Evolutionary conservation across 129 eudicot genomes (phyloP).

Genomic region (Apium graveolens): DNA sequence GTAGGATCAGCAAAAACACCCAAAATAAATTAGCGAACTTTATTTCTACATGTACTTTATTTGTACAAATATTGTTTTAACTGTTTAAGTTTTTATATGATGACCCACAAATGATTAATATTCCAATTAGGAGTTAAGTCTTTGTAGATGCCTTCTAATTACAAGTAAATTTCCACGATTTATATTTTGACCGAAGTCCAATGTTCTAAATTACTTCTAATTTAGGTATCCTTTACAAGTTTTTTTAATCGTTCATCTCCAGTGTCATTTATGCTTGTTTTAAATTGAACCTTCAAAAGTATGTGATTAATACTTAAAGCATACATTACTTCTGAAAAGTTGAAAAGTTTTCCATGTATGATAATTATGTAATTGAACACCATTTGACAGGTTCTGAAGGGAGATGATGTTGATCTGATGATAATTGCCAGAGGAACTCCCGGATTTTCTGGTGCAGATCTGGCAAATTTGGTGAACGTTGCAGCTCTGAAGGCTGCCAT

Average conservation of each 20-base stretch:
- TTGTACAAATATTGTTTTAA: too few species aligned
- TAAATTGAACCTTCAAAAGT: neutral
- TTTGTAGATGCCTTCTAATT: neutral
- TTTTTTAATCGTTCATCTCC: too few species aligned
- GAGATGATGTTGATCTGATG: constrained; percentile 75
- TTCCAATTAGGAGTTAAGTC: neutral
- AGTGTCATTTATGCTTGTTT: neutral
- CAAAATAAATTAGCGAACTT: neutral
- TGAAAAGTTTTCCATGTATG: neutral
- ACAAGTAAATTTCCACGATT: neutral
- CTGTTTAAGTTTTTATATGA: neutral
- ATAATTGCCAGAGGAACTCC: constrained; percentile 95
- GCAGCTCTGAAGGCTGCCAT: constrained; percentile 97
- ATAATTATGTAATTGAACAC: neutral
- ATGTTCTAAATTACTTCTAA: too few species aligned
- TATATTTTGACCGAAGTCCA: neutral
- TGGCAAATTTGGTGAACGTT: constrained; percentile 87
- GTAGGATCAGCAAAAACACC: neutral
- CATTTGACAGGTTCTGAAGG: constrained; percentile 61
- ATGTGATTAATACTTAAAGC: neutral
- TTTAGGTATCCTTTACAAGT: too few species aligned
- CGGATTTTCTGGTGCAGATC: constrained; percentile 97
- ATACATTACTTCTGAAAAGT: neutral
- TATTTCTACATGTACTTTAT: neutral
- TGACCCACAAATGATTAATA: neutral